Percentiles rank a stretch among this genome's conserved stretches.
Conservation (phyloP, 2,329 filamentous ascomycete species). For the Dryadomyces quercivorus region DNA sequence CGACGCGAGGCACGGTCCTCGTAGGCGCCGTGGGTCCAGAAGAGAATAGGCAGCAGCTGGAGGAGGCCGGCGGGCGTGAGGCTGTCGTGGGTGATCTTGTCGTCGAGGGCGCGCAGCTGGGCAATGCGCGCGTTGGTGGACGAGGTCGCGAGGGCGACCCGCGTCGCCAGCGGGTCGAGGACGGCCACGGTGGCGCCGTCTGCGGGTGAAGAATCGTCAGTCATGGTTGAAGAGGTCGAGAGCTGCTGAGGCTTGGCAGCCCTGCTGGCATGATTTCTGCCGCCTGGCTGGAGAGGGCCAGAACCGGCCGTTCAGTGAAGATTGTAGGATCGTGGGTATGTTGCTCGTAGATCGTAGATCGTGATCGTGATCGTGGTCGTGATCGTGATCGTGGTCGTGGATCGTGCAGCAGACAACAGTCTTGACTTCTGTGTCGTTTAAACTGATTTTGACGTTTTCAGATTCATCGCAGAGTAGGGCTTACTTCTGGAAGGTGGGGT, state of each 20-base stretch:
- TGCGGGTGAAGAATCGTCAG: constrained; percentile 7
- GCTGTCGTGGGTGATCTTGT: constrained; percentile 41
- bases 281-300: background rate
- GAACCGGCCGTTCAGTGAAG: background rate
- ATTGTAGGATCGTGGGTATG: too few species aligned
- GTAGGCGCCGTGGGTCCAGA: constrained; percentile 81
- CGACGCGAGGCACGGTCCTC: constrained; percentile 72
- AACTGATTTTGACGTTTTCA: background rate
- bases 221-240: constrained; percentile 22
- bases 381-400: too few species aligned
- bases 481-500: constrained; percentile 10
- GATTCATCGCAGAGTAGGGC: background rate
- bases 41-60: constrained; percentile 57
- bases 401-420: too few species aligned
- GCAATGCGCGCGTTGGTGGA: constrained; percentile 45
- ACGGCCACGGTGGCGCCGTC: constrained; percentile 12
- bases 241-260: constrained; percentile 6
- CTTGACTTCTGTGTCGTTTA: too few species aligned
- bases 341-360: too few species aligned
- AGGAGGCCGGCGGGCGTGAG: constrained; percentile 36
- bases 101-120: constrained; percentile 43
- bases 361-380: too few species aligned
- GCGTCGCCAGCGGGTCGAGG: constrained; percentile 10
- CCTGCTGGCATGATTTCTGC: constrained; percentile 10
- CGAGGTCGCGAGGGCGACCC: constrained; percentile 41